These are phyloP conservation scores for Camellia oleifera DNA, from an alignment of 179 eudicot genomes.

Conservation along the genomic window DNA sequence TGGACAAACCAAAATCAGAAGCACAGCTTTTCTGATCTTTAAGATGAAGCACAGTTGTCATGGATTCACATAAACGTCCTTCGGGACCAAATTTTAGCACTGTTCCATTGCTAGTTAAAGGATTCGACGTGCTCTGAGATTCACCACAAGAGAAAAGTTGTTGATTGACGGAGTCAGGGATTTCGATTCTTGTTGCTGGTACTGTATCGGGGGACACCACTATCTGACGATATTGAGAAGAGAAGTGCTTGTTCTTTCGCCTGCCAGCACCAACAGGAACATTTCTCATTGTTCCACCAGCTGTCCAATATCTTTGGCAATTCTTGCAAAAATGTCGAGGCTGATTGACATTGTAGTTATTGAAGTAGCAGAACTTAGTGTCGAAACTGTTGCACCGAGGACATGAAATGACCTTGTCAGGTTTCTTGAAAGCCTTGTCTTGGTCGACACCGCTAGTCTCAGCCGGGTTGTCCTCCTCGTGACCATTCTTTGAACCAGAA, in stretches of 20 bases:
- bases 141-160: neutral
- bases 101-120: conserved; percentile 9
- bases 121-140: neutral
- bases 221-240: conserved; percentile 22
- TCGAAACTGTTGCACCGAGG: conserved; percentile 38
- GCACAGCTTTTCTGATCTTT: conserved; percentile 14
- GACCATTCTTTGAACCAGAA: neutral
- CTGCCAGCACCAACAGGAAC: conserved; percentile 38
- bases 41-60: conserved; percentile 19
- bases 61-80: conserved; percentile 20
- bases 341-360: conserved; percentile 38
- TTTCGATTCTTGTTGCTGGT: conserved; percentile 8
- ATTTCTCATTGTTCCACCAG: conserved; percentile 37
- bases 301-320: conserved; percentile 44
- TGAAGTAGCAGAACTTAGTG: conserved; percentile 38
- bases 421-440: conserved; percentile 29
- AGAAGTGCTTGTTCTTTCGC: conserved; percentile 28
- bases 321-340: conserved; percentile 37
- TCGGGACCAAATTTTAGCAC: conserved; percentile 12
- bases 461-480: neutral
- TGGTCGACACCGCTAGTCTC: conserved; percentile 9
- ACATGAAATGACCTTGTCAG: conserved; percentile 34
- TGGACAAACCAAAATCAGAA: neutral
- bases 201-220: neutral
- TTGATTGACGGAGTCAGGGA: conserved; percentile 12